phyloP scores from a whole-genome alignment of 768 basidiomycete genomes.

The Nevesoporus exiguus region DNA sequence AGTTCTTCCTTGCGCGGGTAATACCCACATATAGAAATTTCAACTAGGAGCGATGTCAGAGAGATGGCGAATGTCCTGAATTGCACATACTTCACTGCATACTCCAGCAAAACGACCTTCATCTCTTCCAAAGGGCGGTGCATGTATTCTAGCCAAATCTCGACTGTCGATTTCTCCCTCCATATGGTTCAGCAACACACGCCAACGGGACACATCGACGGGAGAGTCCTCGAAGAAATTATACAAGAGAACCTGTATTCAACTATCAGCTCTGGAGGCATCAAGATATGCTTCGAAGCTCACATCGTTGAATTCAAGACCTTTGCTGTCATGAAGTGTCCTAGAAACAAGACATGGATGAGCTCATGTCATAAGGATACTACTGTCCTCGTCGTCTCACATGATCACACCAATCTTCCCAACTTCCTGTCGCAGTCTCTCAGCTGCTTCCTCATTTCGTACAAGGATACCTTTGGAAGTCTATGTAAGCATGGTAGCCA shows the following conservation, averaged over 20 bases:
- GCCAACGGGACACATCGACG: slow-evolving; percentile 52
- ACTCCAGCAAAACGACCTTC: slow-evolving; percentile 49
- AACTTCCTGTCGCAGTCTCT: slow-evolving; percentile 46
- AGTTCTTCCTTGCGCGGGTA: slow-evolving; percentile 63
- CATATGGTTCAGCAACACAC: slow-evolving; percentile 48
- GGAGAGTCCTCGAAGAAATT: slow-evolving; percentile 71
- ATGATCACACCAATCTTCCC: slow-evolving; percentile 59
- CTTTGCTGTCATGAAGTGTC: slow-evolving; percentile 34
- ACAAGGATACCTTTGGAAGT: slow-evolving; percentile 58
- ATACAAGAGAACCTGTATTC: slow-evolving; percentile 59
- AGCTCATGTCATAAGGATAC: background rate
- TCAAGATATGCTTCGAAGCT: background rate
- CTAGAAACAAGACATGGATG: slow-evolving; percentile 7
- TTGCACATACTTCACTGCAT: slow-evolving; percentile 49
- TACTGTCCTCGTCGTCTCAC: slow-evolving; percentile 31
- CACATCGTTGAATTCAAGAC: slow-evolving; percentile 26
- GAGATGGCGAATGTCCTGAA: background rate
- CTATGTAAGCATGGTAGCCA: background rate
- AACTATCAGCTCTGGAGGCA: background rate
- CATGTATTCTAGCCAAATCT: slow-evolving; percentile 18
- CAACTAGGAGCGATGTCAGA: slow-evolving; percentile 37
- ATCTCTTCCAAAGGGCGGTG: slow-evolving; percentile 47
- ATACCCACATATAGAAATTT: slow-evolving; percentile 70
- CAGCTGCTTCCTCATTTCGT: slow-evolving; percentile 51
- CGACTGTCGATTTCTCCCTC: slow-evolving; percentile 19